Evolutionary conservation across 1,284 basidiomycete genomes (phyloP), one percentile per base, ranked within the genome.

Genomic region (Austroboletus niveus): DNA sequence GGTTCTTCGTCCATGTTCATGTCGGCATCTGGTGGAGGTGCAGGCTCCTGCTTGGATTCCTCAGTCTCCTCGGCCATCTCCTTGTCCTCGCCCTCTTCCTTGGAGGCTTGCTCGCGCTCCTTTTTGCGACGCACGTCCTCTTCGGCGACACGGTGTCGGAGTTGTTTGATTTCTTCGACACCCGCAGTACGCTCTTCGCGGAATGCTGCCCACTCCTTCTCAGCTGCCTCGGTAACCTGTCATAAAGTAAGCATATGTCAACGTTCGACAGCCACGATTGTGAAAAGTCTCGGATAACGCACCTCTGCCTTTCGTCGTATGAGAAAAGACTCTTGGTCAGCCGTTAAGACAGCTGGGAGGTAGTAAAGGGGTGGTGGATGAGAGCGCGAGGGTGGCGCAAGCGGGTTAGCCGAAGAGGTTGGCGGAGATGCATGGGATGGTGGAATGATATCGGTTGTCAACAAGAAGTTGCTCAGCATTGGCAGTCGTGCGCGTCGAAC

Each of bases 301-400:
- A 84, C 87, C 74, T 85, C 80, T 58, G 72, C 73, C 68, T 84
- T 87, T 51, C 87, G 75, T 50, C 74, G 75, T 47, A 69, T 66
- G 11, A 91, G 61, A 60, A 89, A 89, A 2, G 78, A 72, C 65
- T 87, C 83, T 72, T 91, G 89, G 12, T 77, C 74, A n/a, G 85
- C 78, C 0, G 80, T 79, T 31, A 91, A 76, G 49, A 83, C 71
- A 24, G 78, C 79, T 17, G 89, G 89, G 41, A 89, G 80, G 60
- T 89, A 91, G 64, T 85, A 89, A 10, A 91, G 60, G 5, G 89
- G 85, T 35, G 89, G 84, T 17, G 86, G 87, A 55, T 89, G 84
- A 24, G 82, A 75, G 50, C 84, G 78, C 27, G 78, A 77, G 3
- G 78, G 77, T n/a, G 74, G 72, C 24, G 74, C 70, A 38, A 83